Percentiles rank a stretch among this genome's conserved stretches.
Evolutionary conservation across 1,284 basidiomycete genomes (phyloP).

Genomic region (Leccinum angustisporum): DNA sequence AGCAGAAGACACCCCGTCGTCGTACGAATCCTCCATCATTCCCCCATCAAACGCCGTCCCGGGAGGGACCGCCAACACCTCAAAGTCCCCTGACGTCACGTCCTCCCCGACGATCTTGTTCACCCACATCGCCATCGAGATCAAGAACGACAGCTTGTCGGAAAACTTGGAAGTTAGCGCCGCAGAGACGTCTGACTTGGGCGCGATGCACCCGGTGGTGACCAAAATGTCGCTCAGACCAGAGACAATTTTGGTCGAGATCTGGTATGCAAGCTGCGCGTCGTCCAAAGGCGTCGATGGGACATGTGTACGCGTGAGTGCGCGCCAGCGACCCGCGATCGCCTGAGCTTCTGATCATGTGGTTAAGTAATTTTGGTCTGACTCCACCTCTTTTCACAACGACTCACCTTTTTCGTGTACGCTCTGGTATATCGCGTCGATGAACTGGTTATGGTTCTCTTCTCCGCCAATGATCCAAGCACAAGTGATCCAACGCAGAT

Average conservation of each 20-base stretch:
- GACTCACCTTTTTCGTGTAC: slow-evolving; percentile 26
- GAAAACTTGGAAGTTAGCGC: slow-evolving; percentile 27
- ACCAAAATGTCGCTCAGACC: slow-evolving; percentile 34
- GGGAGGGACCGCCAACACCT: slow-evolving; percentile 30
- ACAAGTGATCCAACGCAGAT: slow-evolving; percentile 29
- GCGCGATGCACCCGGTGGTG: slow-evolving; percentile 25
- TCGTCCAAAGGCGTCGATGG: slow-evolving; percentile 25
- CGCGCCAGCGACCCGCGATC: slow-evolving; percentile 33
- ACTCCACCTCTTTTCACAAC: not conserved
- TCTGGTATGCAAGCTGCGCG: slow-evolving; percentile 22
- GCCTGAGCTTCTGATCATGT: slow-evolving; percentile 32
- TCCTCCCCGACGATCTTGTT: slow-evolving; percentile 37
- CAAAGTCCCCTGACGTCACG: slow-evolving; percentile 35
- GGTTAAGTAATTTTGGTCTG: slow-evolving; percentile 1
- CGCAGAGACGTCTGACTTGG: slow-evolving; percentile 19
- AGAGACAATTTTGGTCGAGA: slow-evolving; percentile 23
- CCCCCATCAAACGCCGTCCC: slow-evolving; percentile 24
- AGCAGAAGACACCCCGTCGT: slow-evolving; percentile 20
- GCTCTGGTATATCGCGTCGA: slow-evolving; percentile 29
- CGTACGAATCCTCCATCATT: slow-evolving; percentile 36
- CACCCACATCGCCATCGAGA: slow-evolving; percentile 27
- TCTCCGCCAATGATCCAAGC: slow-evolving; percentile 35
- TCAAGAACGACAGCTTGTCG: slow-evolving; percentile 32
- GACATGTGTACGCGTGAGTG: slow-evolving; percentile 31
- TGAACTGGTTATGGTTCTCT: slow-evolving; percentile 22